Base-by-base conservation (phyloP, 1,139 yeast species). In the Geotrichum macrosporum region DNA sequence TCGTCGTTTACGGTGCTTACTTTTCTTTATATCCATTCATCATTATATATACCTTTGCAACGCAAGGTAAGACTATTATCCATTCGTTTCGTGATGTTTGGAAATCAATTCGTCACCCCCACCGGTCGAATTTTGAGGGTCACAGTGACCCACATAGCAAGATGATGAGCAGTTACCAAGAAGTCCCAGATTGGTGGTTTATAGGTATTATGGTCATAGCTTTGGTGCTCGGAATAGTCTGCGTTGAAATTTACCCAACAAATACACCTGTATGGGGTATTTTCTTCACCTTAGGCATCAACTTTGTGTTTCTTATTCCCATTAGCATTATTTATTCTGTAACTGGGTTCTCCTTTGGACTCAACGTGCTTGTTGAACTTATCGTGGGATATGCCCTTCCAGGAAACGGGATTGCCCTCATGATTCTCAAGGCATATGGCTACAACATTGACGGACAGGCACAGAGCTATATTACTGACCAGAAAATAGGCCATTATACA, bases 161-260 rank as follows among this genome's bases (percentile, higher is more conserved):
- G 13, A 74, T 75, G 77, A 76, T 77, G 80, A 51, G 66, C 29
- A 64, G 61, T 21, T 77, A 76, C 58, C 69, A 68, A 33, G 84
- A 80, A 55, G 83, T 78, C 29, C 84, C 85, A 13, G 81, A 77
- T 50, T 75, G 76, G 76, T 76, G 77, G 72, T 80, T 74, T 56
- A 55, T 75, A 24, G 48, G 63, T 6, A 68, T 79, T 19, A 64
- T 80, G 50, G 50, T 73, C 8, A 53, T 73, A 30, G 70, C 82
- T 2, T 55, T 78, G 3, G 72, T 68, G 3, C 65, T 78, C 46
- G 80, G 75, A 15, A 70, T 78, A 32, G 51, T 74, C 61, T 75
- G 50, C 55, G 70, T 78, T 18, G 61, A 73, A 53, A 55, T 75
- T 74, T 54, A 73, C 61, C 70, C 64, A 10, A 63, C 71, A 3